Conservation (phyloP, 2,329 filamentous ascomycete species). For the Lomentospora prolificans region DNA sequence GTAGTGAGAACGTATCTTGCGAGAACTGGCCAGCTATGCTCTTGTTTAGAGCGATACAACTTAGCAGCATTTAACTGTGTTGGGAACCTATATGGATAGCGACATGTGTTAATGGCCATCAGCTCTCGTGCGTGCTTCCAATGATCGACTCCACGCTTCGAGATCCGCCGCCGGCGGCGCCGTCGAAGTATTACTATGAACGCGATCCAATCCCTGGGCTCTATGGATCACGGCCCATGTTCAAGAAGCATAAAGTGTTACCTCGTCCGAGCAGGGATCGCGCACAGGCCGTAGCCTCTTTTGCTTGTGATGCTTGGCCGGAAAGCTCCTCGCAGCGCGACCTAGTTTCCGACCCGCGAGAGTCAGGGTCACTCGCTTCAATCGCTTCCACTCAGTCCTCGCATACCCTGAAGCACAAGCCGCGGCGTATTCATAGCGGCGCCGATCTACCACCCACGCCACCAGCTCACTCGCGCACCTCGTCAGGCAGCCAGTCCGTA, state of each 20-base stretch:
- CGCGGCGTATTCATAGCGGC: slow-evolving; percentile 30
- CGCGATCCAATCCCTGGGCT: slow-evolving; percentile 17
- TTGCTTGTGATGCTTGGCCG: slow-evolving; percentile 15
- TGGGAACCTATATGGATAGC: not conserved
- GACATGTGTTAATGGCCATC: slow-evolving; percentile 3
- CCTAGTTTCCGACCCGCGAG: not conserved
- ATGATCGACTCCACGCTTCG: slow-evolving; percentile 5
- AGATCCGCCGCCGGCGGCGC: slow-evolving; percentile 23
- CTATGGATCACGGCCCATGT: slow-evolving; percentile 25
- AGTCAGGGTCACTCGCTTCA: not conserved
- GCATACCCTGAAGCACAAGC: slow-evolving; percentile 30
- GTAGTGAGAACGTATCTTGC: too few species aligned
- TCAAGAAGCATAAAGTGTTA: slow-evolving; percentile 36
- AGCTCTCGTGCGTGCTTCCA: not conserved
- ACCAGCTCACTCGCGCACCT: slow-evolving; percentile 48
- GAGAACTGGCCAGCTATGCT: not conserved
- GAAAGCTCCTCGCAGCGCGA: slow-evolving; percentile 11
- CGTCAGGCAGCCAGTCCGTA: slow-evolving; percentile 17
- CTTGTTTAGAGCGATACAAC: not conserved
- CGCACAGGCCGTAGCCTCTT: slow-evolving; percentile 13
- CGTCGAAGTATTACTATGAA: slow-evolving; percentile 19
- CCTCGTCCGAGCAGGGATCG: slow-evolving; percentile 24
- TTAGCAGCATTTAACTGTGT: not conserved
- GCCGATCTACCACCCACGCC: slow-evolving; percentile 53
- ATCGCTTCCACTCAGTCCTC: not conserved